Evolutionary conservation across 1,284 basidiomycete species (phyloP).

Genomic region (Naganishia liquefaciens): DNA sequence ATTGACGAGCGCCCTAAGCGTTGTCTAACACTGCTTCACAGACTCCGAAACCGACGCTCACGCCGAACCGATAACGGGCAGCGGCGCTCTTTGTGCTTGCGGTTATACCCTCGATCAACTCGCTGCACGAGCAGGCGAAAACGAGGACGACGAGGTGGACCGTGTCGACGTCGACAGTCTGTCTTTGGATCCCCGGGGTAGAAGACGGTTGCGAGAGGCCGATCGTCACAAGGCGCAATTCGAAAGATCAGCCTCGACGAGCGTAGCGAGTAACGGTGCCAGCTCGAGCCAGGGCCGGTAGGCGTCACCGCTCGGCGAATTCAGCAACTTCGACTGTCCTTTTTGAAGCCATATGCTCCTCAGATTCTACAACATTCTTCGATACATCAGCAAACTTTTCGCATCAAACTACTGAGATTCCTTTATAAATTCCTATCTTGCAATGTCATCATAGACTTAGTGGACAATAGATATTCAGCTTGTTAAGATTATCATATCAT

Average conservation of each 20-base stretch:
- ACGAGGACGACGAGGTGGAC: constrained; percentile 32
- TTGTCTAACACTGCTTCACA: constrained; percentile 6
- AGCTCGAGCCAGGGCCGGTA: constrained; percentile 7
- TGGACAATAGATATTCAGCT: too few relatives aligned
- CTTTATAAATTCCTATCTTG: too few relatives aligned
- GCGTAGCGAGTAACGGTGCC: constrained; percentile 4
- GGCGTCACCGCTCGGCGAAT: too few relatives aligned
- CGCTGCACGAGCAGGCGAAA: constrained; percentile 27
- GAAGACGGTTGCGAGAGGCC: constrained; percentile 25
- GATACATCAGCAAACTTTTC: too few relatives aligned
- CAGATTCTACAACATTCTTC: too few relatives aligned
- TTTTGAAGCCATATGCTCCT: too few relatives aligned
- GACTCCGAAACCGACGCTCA: constrained; percentile 30
- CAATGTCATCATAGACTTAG: too few relatives aligned
- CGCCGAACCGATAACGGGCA: neutral
- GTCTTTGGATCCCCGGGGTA: constrained; percentile 22
- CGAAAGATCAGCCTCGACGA: constrained; percentile 20
- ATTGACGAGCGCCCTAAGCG: neutral
- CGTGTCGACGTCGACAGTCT: constrained; percentile 32
- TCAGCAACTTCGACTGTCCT: too few relatives aligned
- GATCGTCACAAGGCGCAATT: constrained; percentile 33
- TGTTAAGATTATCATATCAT: too few relatives aligned
- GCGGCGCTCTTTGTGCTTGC: constrained; percentile 29
- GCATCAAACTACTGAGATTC: too few relatives aligned
- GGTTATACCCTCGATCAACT: constrained; percentile 34